Base-by-base conservation (phyloP, 176 grass and related monocot species). In the Carex parvula region DNA sequence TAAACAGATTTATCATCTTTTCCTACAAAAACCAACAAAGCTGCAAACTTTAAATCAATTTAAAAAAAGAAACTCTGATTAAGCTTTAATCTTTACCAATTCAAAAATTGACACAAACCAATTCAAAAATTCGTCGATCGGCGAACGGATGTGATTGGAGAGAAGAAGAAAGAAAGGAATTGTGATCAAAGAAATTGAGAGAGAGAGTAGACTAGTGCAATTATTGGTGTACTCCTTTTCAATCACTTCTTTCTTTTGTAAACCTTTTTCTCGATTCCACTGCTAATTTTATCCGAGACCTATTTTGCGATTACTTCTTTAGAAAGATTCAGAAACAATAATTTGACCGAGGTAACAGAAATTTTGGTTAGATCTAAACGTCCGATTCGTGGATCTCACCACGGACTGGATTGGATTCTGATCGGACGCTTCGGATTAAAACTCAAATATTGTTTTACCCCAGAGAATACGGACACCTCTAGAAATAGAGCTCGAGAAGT, bases 1-100 rank as follows among this genome's bases (percentile, higher is more conserved):
- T 89, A 50, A 91, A 89, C 81, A 91, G 89, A 48, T 91, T 94
- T 70, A 94, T 91, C 92, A 91, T 89, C 64, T 70, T 83, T 84
- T 68, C 64, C 64, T 67, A 67, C 64, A 67, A 67, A 33, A 67
- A 37, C 37, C 35, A 35, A 67, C 11, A 67, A 67, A 18, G 6
- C 2, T 21, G 58, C 15, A 60, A 20, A 67, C 1, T 16, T 1
- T 17, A 67, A 5, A 30, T 35, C 26, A 33, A 12, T 15, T 14
- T 2, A 20, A 66, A 1, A 66, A 15, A 29, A 66, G 24, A 14
- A 16, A 13, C 10, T 32, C 24, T 13, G 32, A 15, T 13, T 66
- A 15, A 66, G 26, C 26, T 30, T 32, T 1, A 32, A 66, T 66
- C 63, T 2, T 79, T 3, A 79, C 17, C 46, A 2, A 79, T 79